Percentiles rank a stretch among this genome's conserved stretches.
Conservation (phyloP, 75 land plant species). For the Picea sitchensis region DNA sequence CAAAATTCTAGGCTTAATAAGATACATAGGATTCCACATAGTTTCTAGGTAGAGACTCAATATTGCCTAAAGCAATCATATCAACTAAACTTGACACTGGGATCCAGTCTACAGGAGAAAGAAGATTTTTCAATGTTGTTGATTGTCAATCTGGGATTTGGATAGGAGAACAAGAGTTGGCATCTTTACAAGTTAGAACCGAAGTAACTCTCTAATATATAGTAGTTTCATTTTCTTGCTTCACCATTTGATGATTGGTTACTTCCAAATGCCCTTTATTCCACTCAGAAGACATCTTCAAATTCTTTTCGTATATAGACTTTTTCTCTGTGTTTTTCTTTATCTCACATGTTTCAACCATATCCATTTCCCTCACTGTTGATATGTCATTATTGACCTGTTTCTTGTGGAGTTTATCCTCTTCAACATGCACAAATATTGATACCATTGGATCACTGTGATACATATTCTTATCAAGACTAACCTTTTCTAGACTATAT, state of each 20-base stretch:
- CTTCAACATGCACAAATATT: neutral
- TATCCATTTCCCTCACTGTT: too few species aligned
- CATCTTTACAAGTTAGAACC: neutral
- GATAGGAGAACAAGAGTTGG: neutral
- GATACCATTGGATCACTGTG: neutral
- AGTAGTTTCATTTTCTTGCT: too few species aligned
- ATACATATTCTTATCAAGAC: neutral
- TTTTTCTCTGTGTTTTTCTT: too few species aligned
- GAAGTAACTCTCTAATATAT: too few species aligned
- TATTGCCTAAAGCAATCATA: neutral
- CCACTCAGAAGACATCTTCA: too few species aligned
- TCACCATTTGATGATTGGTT: too few species aligned
- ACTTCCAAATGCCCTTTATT: too few species aligned
- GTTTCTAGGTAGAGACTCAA: conserved; percentile 4
- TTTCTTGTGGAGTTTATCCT: neutral
- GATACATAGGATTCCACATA: conserved; percentile 2
- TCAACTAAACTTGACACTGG: neutral
- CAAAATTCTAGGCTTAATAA: conserved; percentile 29
- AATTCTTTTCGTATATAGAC: too few species aligned
- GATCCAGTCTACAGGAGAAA: neutral
- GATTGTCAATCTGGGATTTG: neutral
- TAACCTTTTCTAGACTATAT: neutral
- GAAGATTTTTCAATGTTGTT: neutral
- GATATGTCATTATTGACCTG: too few species aligned
- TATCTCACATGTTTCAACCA: too few species aligned